Conservation (phyloP, 441 rosid species). For the Viola pubescens region DNA sequence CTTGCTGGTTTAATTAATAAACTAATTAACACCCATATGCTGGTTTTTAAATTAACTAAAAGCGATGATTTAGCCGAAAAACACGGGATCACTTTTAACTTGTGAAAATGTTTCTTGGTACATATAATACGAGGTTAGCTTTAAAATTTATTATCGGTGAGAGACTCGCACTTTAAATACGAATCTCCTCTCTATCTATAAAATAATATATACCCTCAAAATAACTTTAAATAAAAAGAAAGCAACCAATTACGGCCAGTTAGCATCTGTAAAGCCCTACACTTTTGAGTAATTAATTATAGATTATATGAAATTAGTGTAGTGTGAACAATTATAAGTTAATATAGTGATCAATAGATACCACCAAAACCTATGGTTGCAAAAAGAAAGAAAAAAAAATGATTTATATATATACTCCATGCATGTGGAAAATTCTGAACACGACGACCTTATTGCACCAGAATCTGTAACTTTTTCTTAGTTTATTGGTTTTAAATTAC, state of each 20-base stretch:
- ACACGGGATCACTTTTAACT: conserved; percentile 33
- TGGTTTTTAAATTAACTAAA: conserved; percentile 8
- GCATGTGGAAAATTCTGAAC: conserved; percentile 26
- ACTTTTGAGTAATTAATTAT: too few relatives aligned
- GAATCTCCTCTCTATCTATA: too few relatives aligned
- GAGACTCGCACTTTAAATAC: not conserved
- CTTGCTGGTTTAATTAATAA: too few relatives aligned
- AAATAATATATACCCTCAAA: too few relatives aligned
- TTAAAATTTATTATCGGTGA: not conserved
- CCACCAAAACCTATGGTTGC: not conserved
- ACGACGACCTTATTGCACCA: conserved; percentile 8
- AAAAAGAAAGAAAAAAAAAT: not conserved
- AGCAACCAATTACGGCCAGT: too few relatives aligned
- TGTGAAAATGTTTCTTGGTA: conserved; percentile 20
- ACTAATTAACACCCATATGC: too few relatives aligned
- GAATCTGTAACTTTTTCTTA: conserved; percentile 19
- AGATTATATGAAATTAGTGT: too few relatives aligned
- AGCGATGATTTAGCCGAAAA: conserved; percentile 46
- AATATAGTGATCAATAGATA: conserved; percentile 4
- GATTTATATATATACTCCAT: not conserved
- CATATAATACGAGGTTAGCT: conserved; percentile 10
- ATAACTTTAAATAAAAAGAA: too few relatives aligned
- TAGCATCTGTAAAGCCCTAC: too few relatives aligned
- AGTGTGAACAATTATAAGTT: not conserved
- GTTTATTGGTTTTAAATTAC: not conserved